Evolutionary conservation across 108 stramenopile species (phyloP), one percentile per base, ranked within the genome.

Genomic region (Nitzschia sp.): DNA sequence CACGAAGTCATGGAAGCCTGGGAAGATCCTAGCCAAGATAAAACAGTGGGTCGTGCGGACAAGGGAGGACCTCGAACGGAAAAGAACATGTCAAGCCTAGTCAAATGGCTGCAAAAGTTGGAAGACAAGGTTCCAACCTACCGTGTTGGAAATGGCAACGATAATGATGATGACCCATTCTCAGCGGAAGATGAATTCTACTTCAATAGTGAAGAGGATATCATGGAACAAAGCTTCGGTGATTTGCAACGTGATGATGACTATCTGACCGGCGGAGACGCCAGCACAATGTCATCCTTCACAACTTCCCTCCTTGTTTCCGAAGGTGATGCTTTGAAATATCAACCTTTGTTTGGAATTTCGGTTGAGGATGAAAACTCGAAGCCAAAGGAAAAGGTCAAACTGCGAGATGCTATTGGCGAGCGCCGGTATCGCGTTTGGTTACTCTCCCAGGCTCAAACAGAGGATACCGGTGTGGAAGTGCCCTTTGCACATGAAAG

Each of bases 51-150:
- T 6, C n/a, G 57, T 17, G 44, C 37, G 15, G 71, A 72, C 1
- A 57, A 22, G 19, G 34, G 20, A 14, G 29, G 53, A 7, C 76
- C 77, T 53, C 63, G 67, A 6, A 60, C 69, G 10, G 87, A 91
- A 44, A 82, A 77, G 29, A 59, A 67, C n/a, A 59, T 76, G 12
- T 26, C 67, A 19, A 71, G 69, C 14, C 58, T 88, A 6, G 83
- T 69, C 61, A 82, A 80, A 52, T 71, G 77, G 3, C 75, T 93
- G 25, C 83, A 89, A 68, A 74, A 71, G 46, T 63, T 80, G 7
- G 92, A 93, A 66, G 86, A 90, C 39, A 89, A 90, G 63, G 81
- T 93, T 39, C 85, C 92, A 41, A 90, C 89, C 0, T 90, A 84
- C 58, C 58, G 74, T 39, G 80, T 92, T 9, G 79, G 86, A 46